Evolutionary conservation across 2,329 filamentous ascomycete genomes (phyloP).

Genomic region (Verticillium tricorpus): DNA sequence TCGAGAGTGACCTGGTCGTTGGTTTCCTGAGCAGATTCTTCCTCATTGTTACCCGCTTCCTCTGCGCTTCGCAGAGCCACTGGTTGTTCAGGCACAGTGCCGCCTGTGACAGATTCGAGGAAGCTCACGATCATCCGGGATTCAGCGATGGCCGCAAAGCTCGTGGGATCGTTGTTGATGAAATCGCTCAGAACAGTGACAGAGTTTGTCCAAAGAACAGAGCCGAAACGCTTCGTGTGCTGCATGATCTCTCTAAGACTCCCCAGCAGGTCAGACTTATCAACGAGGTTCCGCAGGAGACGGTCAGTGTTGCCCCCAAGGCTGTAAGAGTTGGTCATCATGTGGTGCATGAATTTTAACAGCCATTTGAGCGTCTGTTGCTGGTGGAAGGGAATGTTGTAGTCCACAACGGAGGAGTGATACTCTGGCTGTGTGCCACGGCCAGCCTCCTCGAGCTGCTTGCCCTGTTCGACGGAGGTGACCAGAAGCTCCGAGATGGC

Average conservation of each 20-base stretch:
- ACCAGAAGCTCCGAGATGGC: constrained; percentile 85
- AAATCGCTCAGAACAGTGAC: constrained; percentile 92
- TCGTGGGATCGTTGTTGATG: constrained; percentile 98
- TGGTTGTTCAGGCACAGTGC: constrained; percentile 31
- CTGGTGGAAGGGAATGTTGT: constrained; percentile 86
- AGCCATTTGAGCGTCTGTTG: constrained; percentile 92
- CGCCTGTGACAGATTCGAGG: constrained; percentile 71
- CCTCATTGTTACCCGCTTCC: constrained; percentile 22
- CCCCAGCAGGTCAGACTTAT: constrained; percentile 78
- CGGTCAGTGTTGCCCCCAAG: constrained; percentile 81
- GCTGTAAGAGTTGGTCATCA: constrained; percentile 73
- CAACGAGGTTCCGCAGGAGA: constrained; percentile 85
- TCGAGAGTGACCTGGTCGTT: constrained; percentile 33
- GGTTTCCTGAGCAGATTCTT: constrained; percentile 33
- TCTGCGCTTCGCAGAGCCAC: constrained; percentile 23
- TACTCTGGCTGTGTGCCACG: constrained; percentile 63
- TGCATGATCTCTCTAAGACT: constrained; percentile 79
- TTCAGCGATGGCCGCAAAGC: constrained; percentile 92
- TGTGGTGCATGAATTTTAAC: constrained; percentile 93
- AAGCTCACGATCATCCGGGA: constrained; percentile 85
- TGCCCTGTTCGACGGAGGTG: constrained; percentile 68
- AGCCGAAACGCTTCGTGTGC: constrained; percentile 76
- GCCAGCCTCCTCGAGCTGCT: constrained; percentile 61
- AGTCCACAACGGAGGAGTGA: constrained; percentile 84
- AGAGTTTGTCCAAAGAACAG: constrained; percentile 92